Evolutionary conservation across 2,329 filamentous ascomycete species (phyloP), one percentile per base, ranked within the genome.

Genomic region (Scedosporium boydii): DNA sequence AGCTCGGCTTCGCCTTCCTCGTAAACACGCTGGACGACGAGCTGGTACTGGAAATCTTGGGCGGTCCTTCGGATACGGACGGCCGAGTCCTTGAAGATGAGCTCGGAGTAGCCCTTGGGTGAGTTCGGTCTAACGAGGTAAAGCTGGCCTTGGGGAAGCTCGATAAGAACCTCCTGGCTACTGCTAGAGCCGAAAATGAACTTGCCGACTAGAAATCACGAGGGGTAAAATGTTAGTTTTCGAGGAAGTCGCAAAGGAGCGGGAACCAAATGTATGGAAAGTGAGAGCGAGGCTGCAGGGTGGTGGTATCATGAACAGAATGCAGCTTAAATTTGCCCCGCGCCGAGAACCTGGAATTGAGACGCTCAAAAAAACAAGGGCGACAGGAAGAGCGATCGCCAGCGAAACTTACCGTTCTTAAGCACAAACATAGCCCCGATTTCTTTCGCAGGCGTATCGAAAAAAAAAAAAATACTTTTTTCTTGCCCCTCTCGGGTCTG

Each of bases 31-130:
- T 99, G 95, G 51, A 98, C 85, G 48, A 98, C 93, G 12, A 99
- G 90, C 74, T 99, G 95, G 74, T 98, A 99, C 71, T 99, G 93
- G 71, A 90, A 97, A 61, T 98, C 92, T 73, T 96, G 93, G 21
- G 90, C 93, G 16, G 95, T 98, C 66, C 91, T 87, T 67, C 96
- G 89, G 71, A 99, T 96, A 66, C 89, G 91, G 61, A 93, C 91
- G 57, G 91, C 90, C 46, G 92, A 89, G 86, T 99, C 95, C 76
- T 95, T 96, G 82, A 97, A 99, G 76, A 99, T 96, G 72, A 98
- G 91, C 76, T 99, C 95, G 1, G 93, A 97, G 74, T 97, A 98
- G 67, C 95, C 95, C 75, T 99, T 99, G 63, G 93, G 92, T 6
- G 93, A 98, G 59, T 91, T 85, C 10, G 95, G 95, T 69, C 95